Evolutionary conservation across 345 rosid species (phyloP), one percentile per base, ranked within the genome.

Genomic region (Clarkia xantiana): DNA sequence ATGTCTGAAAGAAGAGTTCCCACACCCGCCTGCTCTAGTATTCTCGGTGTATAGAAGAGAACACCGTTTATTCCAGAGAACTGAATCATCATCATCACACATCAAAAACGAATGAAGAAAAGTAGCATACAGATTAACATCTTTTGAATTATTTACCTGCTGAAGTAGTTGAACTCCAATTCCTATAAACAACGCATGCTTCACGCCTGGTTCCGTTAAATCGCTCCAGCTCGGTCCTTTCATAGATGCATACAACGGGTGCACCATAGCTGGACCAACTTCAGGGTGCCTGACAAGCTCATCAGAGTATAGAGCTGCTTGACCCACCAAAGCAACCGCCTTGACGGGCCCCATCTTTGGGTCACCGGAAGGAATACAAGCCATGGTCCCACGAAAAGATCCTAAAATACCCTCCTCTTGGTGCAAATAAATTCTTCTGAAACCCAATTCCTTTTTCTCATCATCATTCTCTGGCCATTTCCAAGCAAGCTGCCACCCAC

Each of bases 401-500:
- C 72, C 80, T 3, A 81, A 73, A 49, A 61, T 61, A 13, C 85
- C 83, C 49, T 80, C 83, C 49, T 80, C 94, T 65, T 75, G 74
- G 61, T 71, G 94, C 81, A 91, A 68, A 66, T 84, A 91, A 59
- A 91, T 71, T 62, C 98, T 70, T 56, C 80, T 75, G 45, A 84
- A 91, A 9, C 82, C 90, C 9, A 85, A 87, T 63, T 76, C 96
- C 71, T 83, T 86, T 59, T 73, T 69, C 36, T 94, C 94, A 16
- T 74, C 81, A 52, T 81, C 93, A 61, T 67, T 80, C 54, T 82
- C 86, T 10, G 85, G 54, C 86, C 94, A 86, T 72, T 91, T 76
- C 96, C 95, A 91, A n/a, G 95, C 95, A 63, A 91, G 71, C 65
- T 91, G 96, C 98, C 98, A 91, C 38, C 94, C 96, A 36, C 96